These are phyloP conservation scores for Colletotrichum filicis DNA, from an alignment of 2,329 filamentous ascomycete genomes.

Conservation along the genomic window DNA sequence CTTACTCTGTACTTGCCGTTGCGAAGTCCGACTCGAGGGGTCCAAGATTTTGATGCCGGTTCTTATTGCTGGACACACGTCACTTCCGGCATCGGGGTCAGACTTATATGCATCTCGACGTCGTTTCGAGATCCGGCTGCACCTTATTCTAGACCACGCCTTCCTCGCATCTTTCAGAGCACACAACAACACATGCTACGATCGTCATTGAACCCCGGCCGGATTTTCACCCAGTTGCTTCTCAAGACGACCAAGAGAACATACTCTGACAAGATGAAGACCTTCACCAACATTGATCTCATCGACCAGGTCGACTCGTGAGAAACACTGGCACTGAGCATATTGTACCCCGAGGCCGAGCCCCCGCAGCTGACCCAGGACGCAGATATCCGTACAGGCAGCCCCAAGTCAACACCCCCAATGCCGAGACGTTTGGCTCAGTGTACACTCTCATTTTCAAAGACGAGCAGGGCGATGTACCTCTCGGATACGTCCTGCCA, in stretches of 20 bases:
- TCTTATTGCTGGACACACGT: neutral
- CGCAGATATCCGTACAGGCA: conserved; percentile 82
- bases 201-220: neutral
- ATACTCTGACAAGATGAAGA: conserved; percentile 37
- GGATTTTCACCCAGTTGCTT: neutral
- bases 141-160: neutral
- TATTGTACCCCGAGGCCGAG: neutral
- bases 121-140: neutral
- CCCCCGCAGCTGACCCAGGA: conserved; percentile 6
- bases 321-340: conserved; percentile 39
- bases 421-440: conserved; percentile 65
- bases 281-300: conserved; percentile 59
- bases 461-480: conserved; percentile 70
- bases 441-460: conserved; percentile 76
- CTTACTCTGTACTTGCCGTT: neutral
- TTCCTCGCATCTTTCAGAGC: neutral
- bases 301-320: conserved; percentile 66
- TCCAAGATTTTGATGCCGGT: neutral
- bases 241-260: conserved; percentile 26
- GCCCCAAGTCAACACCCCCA: conserved; percentile 59
- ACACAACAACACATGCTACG: neutral
- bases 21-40: neutral
- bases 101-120: neutral
- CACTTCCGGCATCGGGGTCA: neutral
- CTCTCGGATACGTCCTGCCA: conserved; percentile 71